Evolutionary conservation across 805 yeast genomes (phyloP).

Genomic region (Suhomyces sp.): DNA sequence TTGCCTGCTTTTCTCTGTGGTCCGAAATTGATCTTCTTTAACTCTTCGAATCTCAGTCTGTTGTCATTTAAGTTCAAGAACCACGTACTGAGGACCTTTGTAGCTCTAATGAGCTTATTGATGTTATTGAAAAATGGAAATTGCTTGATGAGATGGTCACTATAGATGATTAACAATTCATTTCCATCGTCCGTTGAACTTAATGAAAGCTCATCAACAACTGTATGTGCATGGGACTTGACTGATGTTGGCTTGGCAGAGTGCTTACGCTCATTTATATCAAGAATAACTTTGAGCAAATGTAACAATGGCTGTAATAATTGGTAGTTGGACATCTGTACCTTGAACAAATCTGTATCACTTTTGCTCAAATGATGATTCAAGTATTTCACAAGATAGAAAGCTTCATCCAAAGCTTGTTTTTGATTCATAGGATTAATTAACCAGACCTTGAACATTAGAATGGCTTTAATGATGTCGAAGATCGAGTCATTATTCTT

Average conservation of each 20-base stretch:
- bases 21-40: conserved; percentile 2
- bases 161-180: conserved; percentile 14
- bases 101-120: conserved; percentile 26
- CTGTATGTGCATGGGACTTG: conserved; percentile 7
- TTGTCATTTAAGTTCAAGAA: conserved; percentile 17
- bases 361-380: conserved; percentile 11
- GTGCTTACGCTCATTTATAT: conserved; percentile 16
- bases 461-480: conserved; percentile 14
- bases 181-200: conserved; percentile 10
- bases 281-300: conserved; percentile 22
- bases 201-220: conserved; percentile 1
- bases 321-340: conserved; percentile 30
- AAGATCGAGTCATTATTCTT: conserved; percentile 11
- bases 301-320: conserved; percentile 33
- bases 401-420: conserved; percentile 18
- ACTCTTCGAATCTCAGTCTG: conserved; percentile 5
- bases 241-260: background rate
- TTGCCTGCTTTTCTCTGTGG: background rate
- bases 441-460: conserved; percentile 23
- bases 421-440: conserved; percentile 17
- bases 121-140: conserved; percentile 29
- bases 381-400: conserved; percentile 16
- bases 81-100: conserved; percentile 23
- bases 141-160: conserved; percentile 23
- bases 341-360: conserved; percentile 18